phyloP scores from a whole-genome alignment of 2,329 filamentous ascomycete genomes.

The Aspergillus texensis region DNA sequence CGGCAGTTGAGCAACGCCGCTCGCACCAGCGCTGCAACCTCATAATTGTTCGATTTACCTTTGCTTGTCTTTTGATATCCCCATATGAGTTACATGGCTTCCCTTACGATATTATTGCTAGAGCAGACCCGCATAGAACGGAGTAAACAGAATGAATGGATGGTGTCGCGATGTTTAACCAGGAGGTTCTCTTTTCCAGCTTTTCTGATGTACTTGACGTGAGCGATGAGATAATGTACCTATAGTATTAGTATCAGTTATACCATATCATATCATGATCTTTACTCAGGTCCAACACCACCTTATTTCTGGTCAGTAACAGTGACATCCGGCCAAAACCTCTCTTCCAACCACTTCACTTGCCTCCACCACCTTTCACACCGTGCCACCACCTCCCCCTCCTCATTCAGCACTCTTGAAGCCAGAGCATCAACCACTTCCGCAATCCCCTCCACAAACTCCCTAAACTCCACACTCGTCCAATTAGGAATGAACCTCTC shows the following conservation, averaged over 20 bases:
- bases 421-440: slow-evolving; percentile 60
- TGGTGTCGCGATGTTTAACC: not conserved
- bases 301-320: not conserved
- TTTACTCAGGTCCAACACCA: no score
- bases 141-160: not conserved
- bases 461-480: slow-evolving; percentile 63
- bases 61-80: not conserved
- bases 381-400: slow-evolving; percentile 45
- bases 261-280: not conserved
- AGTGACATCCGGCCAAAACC: slow-evolving; percentile 58
- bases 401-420: slow-evolving; percentile 40
- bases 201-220: not conserved
- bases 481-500: slow-evolving; percentile 70
- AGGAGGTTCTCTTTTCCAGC: not conserved
- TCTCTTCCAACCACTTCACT: slow-evolving; percentile 58
- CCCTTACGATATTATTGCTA: slow-evolving; percentile 2
- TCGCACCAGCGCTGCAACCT: slow-evolving; percentile 37
- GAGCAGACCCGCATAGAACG: slow-evolving; percentile 6
- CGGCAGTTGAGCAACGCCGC: slow-evolving; percentile 45
- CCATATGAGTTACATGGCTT: slow-evolving; percentile 7
- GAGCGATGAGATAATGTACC: slow-evolving; percentile 1
- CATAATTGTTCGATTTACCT: not conserved
- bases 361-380: slow-evolving; percentile 53
- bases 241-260: not conserved
- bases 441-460: slow-evolving; percentile 60